Evolutionary conservation across 1,139 yeast species (phyloP), one percentile per base, ranked within the genome.

Genomic region (Hansenula lynferdii): DNA sequence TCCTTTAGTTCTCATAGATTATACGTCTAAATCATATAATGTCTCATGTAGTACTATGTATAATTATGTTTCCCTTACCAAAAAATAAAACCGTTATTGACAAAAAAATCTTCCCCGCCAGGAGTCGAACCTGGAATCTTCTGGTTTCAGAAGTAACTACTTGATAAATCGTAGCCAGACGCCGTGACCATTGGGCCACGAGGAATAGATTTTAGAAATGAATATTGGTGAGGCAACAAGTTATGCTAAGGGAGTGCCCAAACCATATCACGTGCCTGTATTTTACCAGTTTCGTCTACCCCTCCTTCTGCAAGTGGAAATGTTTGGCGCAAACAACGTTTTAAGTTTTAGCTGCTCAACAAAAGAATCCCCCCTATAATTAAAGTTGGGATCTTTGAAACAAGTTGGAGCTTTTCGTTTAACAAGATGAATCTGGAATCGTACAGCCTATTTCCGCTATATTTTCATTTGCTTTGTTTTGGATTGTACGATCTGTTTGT

Each of bases 121-220:
- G 90, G 89, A 81, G 82, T 82, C 86, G 89, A 82, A 82, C 89
- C 90, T 81, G 86, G 87, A 81, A 80, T 80, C 89, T 80, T 79
- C 86, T 80, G 87, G 87, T 81, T 77, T 70, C 80, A 66, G 75
- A 70, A 70, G 75, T 70, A 72, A 57, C 29, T 32, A 32, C 56
- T 58, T 16, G 8, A 9, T 17, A 18, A 60, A 65, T 73, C 85
- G 85, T 78, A 78, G 85, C 83, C 85, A 77, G 82, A 78, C 83
- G 85, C 85, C 85, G 77, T 78, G 80, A 78, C 85, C 85, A 78
- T 78, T 78, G 82, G 84, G 84, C 85, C 83, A 78, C 78, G 82
- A 77, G 83, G 84, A 75, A 75, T 72, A 58, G 42, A 25, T 24
- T 32, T 19, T 23, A 12, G 6, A 5, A 6, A 3, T 15, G 5